phyloP scores from a whole-genome alignment of 164 flowering plant species.

The Vitis amurensis region DNA sequence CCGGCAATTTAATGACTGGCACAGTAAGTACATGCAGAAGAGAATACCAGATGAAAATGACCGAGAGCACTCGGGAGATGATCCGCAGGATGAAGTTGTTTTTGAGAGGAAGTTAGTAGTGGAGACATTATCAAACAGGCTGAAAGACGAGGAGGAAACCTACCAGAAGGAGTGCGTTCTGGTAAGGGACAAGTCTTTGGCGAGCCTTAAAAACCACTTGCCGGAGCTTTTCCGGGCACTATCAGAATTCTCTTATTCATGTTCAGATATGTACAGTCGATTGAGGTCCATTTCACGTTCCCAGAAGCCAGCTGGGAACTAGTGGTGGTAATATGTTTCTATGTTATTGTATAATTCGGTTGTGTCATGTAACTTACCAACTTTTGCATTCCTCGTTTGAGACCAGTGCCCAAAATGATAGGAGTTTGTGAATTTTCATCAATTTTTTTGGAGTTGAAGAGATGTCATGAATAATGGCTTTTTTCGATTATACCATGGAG shows the following conservation, averaged over 20 bases:
- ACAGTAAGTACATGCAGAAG: slow-evolving; percentile 26
- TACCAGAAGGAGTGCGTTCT: slow-evolving; percentile 32
- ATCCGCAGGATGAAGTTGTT: slow-evolving; percentile 15
- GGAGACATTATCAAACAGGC: slow-evolving; percentile 27
- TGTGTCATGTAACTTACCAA: too few relatives aligned
- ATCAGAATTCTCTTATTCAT: slow-evolving; percentile 27
- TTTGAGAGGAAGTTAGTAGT: slow-evolving; percentile 23
- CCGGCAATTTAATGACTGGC: slow-evolving; percentile 42
- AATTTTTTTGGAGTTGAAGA: too few relatives aligned
- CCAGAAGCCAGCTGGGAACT: background rate
- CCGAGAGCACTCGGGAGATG: slow-evolving; percentile 19
- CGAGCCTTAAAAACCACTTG: slow-evolving; percentile 34
- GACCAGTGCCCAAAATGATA: background rate
- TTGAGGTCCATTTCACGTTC: slow-evolving; percentile 28
- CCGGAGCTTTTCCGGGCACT: slow-evolving; percentile 46
- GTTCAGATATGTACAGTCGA: slow-evolving; percentile 31
- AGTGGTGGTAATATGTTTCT: too few relatives aligned
- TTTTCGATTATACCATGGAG: too few relatives aligned
- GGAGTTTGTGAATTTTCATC: too few relatives aligned
- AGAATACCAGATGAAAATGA: slow-evolving; percentile 28
- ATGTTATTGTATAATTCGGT: too few relatives aligned
- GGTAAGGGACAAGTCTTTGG: slow-evolving; percentile 46
- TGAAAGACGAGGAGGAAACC: slow-evolving; percentile 44
- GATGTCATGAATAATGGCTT: too few relatives aligned
- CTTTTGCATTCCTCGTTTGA: background rate